These are phyloP conservation scores for Halenospora varia DNA, from an alignment of 495 filamentous ascomycete species.

Conservation along the genomic window DNA sequence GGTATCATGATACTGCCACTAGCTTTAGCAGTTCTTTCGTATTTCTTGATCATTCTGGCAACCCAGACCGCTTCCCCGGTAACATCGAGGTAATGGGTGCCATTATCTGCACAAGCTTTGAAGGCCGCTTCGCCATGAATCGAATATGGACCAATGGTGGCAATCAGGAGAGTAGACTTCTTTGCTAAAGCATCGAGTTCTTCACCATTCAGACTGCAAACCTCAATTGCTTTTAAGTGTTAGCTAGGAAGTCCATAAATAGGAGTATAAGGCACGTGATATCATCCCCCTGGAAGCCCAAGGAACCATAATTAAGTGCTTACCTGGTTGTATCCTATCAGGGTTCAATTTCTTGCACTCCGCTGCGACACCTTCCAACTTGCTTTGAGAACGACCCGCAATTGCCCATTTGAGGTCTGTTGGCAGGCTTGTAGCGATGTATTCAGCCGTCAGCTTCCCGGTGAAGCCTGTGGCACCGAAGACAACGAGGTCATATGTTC, in stretches of 20 bases:
- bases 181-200: constrained; percentile 64
- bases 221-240: constrained; percentile 49
- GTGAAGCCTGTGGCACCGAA: constrained; percentile 89
- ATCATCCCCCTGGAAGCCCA: background rate
- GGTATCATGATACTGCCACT: constrained; percentile 85
- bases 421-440: constrained; percentile 69
- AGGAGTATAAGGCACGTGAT: constrained; percentile 1
- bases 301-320: constrained; percentile 1
- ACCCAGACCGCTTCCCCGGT: constrained; percentile 88
- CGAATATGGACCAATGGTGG: constrained; percentile 81
- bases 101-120: constrained; percentile 80
- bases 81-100: constrained; percentile 88
- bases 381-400: constrained; percentile 72
- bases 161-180: constrained; percentile 75
- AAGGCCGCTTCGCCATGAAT: constrained; percentile 76
- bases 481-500: constrained; percentile 78
- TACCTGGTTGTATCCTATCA: constrained; percentile 66
- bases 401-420: constrained; percentile 87
- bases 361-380: constrained; percentile 64
- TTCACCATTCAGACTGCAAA: constrained; percentile 56
- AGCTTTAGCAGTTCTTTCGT: constrained; percentile 66
- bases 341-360: constrained; percentile 62
- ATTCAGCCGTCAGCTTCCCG: constrained; percentile 70
- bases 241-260: background rate
- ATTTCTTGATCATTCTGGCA: constrained; percentile 72